phyloP scores from a whole-genome alignment of 352 stramenopile genomes.

The Phytopythium chamaehyphon region DNA sequence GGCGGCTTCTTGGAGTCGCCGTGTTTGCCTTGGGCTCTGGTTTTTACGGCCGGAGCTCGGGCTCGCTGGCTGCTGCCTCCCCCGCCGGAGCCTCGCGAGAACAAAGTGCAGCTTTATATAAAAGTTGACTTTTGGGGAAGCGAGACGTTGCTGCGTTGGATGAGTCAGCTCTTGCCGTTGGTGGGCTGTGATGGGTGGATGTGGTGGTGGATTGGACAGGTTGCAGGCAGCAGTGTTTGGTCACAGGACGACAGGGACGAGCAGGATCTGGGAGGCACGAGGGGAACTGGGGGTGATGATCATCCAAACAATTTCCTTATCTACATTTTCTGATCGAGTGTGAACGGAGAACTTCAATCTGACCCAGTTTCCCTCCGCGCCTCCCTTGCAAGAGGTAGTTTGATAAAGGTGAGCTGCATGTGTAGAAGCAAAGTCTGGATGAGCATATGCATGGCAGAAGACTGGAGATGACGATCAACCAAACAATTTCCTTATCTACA shows the following conservation, averaged over 20 bases:
- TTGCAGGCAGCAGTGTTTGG: not conserved
- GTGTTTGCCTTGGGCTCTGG: too few relatives aligned
- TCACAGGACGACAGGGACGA: constrained; percentile 3
- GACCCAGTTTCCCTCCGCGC: constrained; percentile 17
- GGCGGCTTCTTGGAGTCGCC: constrained; percentile 6
- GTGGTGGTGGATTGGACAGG: not conserved
- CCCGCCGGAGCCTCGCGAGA: too few relatives aligned
- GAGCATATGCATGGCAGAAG: constrained; percentile 8
- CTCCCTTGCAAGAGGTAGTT: constrained; percentile 1
- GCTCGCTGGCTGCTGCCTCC: too few relatives aligned
- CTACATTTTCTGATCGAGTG: constrained; percentile 58
- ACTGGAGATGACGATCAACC: constrained; percentile 14
- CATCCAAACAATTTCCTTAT: constrained; percentile 39
- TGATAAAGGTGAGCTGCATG: too few relatives aligned
- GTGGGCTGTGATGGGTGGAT: not conserved
- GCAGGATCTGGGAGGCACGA: constrained; percentile 7
- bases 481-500: constrained; percentile 54
- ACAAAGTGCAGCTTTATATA: constrained; percentile 2
- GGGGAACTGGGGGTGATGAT: constrained; percentile 62
- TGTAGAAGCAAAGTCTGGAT: not conserved
- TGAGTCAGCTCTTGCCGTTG: not conserved
- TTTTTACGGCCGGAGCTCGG: too few relatives aligned
- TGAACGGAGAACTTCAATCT: constrained; percentile 15
- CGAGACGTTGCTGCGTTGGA: not conserved
- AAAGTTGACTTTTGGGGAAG: constrained; percentile 1